phyloP scores from a whole-genome alignment of 202 grass and related monocot species.

The Zizania palustris region DNA sequence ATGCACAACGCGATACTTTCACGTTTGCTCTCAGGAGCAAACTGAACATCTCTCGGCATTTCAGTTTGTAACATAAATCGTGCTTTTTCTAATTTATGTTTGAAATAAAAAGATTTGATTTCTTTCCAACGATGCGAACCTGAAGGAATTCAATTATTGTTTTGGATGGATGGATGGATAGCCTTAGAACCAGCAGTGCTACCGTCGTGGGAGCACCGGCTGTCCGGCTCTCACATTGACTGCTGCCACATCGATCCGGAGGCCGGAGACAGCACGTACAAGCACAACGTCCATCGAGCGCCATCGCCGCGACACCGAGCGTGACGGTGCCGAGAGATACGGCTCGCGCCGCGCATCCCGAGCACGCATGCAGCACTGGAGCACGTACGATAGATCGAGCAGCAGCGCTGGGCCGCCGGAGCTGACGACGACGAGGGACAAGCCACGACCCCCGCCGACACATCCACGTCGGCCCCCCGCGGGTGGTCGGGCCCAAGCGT shows the following conservation, averaged over 20 bases:
- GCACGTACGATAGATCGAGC: not conserved
- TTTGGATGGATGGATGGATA: too few species aligned
- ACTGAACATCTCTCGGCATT: too few species aligned
- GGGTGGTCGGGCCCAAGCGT: not conserved
- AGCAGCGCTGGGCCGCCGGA: not conserved
- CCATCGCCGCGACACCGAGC: not conserved
- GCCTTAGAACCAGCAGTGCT: too few species aligned
- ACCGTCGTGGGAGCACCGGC: too few species aligned
- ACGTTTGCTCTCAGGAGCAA: too few species aligned
- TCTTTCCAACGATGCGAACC: too few species aligned
- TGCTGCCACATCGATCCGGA: not conserved
- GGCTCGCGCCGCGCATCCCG: not conserved
- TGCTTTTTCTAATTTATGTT: too few species aligned
- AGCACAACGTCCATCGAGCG: not conserved
- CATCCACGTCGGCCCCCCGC: conserved; percentile 14
- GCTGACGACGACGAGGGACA: not conserved
- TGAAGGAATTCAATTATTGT: too few species aligned
- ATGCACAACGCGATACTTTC: too few species aligned
- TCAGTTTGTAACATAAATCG: too few species aligned
- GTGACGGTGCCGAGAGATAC: not conserved
- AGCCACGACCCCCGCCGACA: not conserved
- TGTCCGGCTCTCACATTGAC: not conserved
- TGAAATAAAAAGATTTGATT: too few species aligned
- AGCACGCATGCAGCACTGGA: too few species aligned
- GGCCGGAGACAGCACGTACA: not conserved